Evolutionary conservation across 75 land plant species (phyloP), one percentile per base, ranked within the genome.

Genomic region (Azolla pinnata): DNA sequence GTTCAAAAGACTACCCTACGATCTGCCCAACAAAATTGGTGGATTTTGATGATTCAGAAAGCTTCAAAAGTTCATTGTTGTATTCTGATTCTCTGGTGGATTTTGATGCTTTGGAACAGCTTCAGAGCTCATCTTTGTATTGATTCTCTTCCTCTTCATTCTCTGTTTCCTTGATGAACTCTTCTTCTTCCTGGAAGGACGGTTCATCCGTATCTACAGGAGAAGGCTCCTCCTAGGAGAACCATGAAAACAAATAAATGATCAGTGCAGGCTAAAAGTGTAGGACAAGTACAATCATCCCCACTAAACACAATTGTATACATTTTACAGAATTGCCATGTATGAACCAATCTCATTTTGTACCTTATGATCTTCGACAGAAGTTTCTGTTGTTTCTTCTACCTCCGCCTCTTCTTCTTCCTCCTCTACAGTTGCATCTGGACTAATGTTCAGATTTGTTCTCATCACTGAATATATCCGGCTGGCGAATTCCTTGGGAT

Each of bases 401-500:
- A 76, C 64, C 31, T 72, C 92, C 20, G 83, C 95, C 0, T 47
- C 62, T 8, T 88, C 98, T 4, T 78, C 87, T 28, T 91, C 97
- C 56, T 84, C 97, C 20, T 93, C 98, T 4, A 85, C 78, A 2
- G 67, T 49, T 14, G 83, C 96, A 70, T 88, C 83, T 26, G 84
- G 85, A 33, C 77, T 83, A 64, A 93, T 79, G 50, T 89, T 73
- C 32, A 93, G 65, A 62, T 76, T 81, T 0, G 63, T 12, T 72
- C 81, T 90, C 64, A 93, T 83, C 16, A 88, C 67, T 32, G 67
- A 65, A 67, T 93, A 89, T 26, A 93, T 81, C 2, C 68, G 75
- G 1, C 78, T 46, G 31, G 98, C 98, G 51, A 93, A 93, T 28
- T 83, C 81, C 71, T 93, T 85, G 21, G 96, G 92, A 49, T 93